A percentile compares a stretch with the other conserved stretches of the same genome.
Conservation (phyloP, 2,329 filamentous ascomycete species). For the Cercospora zeae-maydis region DNA sequence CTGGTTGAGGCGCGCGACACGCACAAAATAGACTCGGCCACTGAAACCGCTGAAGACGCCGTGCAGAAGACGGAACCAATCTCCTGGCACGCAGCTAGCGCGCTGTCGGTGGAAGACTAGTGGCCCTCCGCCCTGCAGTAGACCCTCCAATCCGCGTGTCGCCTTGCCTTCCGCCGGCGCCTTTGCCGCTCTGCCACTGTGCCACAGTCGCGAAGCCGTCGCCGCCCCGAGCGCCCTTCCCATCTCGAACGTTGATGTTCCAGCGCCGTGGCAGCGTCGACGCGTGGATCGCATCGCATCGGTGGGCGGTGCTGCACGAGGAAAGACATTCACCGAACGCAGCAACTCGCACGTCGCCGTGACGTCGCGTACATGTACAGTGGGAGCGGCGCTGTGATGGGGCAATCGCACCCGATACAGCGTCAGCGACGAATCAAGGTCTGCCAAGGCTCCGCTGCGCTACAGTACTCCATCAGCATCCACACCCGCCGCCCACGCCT, state of each 20-base stretch:
- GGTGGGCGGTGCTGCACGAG: neutral
- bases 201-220: constrained; percentile 1
- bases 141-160: neutral
- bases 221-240: too few relatives aligned
- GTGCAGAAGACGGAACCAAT: constrained; percentile 10
- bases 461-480: neutral
- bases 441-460: neutral
- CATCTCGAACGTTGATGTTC: too few relatives aligned
- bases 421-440: neutral
- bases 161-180: neutral
- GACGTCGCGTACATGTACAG: too few relatives aligned
- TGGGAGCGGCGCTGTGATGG: constrained; percentile 13
- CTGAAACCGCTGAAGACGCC: constrained; percentile 13
- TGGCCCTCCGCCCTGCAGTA: constrained; percentile 5
- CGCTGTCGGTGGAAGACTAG: neutral
- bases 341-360: neutral
- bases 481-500: neutral
- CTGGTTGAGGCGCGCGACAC: neutral
- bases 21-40: constrained; percentile 12
- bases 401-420: neutral
- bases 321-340: neutral
- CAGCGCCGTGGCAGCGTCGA: neutral
- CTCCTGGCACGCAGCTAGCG: constrained; percentile 4
- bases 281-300: neutral
- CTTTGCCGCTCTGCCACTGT: neutral